A percentile compares a stretch with the other conserved stretches of the same genome.
Evolutionary conservation across 371 early-diverging fungal genomes (phyloP).

Genomic region (Mycotypha africana): DNA sequence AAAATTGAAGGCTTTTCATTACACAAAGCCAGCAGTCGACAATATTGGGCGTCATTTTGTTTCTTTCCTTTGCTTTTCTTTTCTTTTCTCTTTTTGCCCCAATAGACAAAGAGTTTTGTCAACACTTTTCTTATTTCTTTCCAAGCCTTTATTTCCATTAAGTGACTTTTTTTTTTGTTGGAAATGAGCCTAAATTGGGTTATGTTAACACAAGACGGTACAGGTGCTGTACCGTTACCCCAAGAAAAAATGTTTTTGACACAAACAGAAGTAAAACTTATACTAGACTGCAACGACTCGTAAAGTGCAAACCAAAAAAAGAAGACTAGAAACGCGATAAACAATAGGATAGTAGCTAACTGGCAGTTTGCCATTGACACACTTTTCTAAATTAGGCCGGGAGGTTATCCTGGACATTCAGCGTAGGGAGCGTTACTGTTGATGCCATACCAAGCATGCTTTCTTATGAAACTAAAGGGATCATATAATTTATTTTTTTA

Average conservation of each 20-base stretch:
- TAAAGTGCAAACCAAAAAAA: constrained; percentile 6
- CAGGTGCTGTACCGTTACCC: constrained; percentile 39
- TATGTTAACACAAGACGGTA: constrained; percentile 35
- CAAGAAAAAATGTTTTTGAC: constrained; percentile 42
- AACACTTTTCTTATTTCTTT: too few relatives aligned
- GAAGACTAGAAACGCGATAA: background rate
- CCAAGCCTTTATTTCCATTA: background rate
- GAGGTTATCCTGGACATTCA: constrained; percentile 39
- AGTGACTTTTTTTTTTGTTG: constrained; percentile 1
- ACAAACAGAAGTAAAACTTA: constrained; percentile 27
- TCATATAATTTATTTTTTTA: background rate
- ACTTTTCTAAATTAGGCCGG: constrained; percentile 2
- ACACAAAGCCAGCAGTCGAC: too few relatives aligned
- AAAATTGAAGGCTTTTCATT: too few relatives aligned
- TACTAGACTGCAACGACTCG: constrained; percentile 32
- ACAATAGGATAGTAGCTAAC: too few relatives aligned
- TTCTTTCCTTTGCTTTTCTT: too few relatives aligned
- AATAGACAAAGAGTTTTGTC: too few relatives aligned
- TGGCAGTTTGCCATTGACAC: too few relatives aligned
- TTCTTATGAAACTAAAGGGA: too few relatives aligned
- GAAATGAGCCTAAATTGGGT: constrained; percentile 54
- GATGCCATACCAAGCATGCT: too few relatives aligned
- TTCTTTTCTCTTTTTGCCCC: background rate
- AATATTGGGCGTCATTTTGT: too few relatives aligned
- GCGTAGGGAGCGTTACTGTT: constrained; percentile 9